Evolutionary conservation across 2,329 filamentous ascomycete species (phyloP).

Genomic region (Fusarium sp.): DNA sequence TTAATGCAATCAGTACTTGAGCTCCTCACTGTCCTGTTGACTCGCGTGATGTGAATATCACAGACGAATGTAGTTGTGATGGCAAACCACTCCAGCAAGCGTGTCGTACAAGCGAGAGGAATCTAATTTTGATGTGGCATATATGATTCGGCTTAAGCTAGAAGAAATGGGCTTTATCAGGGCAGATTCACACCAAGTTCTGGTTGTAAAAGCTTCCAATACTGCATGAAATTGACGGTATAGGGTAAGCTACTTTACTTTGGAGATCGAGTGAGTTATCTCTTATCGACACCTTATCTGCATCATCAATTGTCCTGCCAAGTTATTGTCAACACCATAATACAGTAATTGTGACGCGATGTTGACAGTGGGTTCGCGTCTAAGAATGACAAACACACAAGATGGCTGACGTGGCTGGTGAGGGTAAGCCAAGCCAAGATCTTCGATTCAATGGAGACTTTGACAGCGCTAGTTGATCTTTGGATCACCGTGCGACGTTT

Average conservation of each 20-base stretch:
- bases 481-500: conserved; percentile 1
- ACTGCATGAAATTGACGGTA: neutral
- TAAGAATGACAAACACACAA: neutral
- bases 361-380: neutral
- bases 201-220: neutral
- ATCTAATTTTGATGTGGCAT: neutral
- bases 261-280: neutral
- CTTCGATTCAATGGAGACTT: neutral
- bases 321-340: neutral
- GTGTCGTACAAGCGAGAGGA: neutral
- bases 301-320: neutral
- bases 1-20: no score
- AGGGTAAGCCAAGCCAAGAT: neutral
- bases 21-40: no score
- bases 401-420: conserved; percentile 19
- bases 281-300: neutral
- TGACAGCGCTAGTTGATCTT: conserved; percentile 13
- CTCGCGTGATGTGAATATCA: no score
- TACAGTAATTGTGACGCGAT: neutral
- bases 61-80: no score
- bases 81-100: no score
- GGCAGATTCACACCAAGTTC: neutral
- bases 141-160: neutral
- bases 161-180: neutral
- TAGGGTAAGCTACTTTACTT: neutral